These are phyloP conservation scores for Tuber indicum DNA, from an alignment of 495 filamentous ascomycete species.

Conservation along the genomic window DNA sequence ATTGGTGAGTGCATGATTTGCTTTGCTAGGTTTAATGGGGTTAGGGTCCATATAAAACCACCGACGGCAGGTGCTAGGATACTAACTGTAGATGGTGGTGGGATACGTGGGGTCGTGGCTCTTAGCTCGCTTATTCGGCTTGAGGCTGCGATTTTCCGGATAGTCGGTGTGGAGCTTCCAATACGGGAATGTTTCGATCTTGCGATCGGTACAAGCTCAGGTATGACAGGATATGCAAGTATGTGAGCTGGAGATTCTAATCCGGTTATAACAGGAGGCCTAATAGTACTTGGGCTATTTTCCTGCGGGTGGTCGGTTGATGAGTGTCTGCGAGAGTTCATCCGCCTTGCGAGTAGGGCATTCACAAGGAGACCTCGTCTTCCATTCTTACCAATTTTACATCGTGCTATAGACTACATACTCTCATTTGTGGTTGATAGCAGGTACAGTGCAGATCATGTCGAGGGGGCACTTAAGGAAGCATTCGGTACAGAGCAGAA, in stretches of 20 bases:
- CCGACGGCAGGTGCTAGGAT: slow-evolving; percentile 48
- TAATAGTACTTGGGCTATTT: slow-evolving; percentile 27
- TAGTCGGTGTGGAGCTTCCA: slow-evolving; percentile 18
- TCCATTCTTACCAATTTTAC: slow-evolving; percentile 18
- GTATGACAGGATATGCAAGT: background rate
- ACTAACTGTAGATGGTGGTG: slow-evolving; percentile 55
- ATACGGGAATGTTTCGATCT: slow-evolving; percentile 34
- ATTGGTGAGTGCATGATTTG: background rate
- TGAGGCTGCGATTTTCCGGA: slow-evolving; percentile 9
- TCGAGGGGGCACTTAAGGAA: slow-evolving; percentile 29
- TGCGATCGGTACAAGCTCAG: slow-evolving; percentile 34
- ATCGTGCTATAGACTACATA: slow-evolving; percentile 9
- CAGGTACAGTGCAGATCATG: slow-evolving; percentile 18
- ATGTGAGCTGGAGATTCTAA: rapidly evolving
- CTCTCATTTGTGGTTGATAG: slow-evolving; percentile 24
- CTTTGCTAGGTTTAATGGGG: background rate
- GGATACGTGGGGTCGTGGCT: slow-evolving; percentile 45
- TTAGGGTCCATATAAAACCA: slow-evolving; percentile 45
- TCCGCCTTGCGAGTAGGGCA: slow-evolving; percentile 13
- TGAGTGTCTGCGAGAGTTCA: slow-evolving; percentile 26
- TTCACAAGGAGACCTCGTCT: slow-evolving; percentile 14
- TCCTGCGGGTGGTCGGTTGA: slow-evolving; percentile 27
- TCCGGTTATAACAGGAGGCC: background rate
- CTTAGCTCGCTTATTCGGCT: slow-evolving; percentile 27
- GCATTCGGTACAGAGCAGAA: slow-evolving; percentile 14